Evolutionary conservation across 345 rosid genomes (phyloP).

Genomic region (Pugionium dolabratum): DNA sequence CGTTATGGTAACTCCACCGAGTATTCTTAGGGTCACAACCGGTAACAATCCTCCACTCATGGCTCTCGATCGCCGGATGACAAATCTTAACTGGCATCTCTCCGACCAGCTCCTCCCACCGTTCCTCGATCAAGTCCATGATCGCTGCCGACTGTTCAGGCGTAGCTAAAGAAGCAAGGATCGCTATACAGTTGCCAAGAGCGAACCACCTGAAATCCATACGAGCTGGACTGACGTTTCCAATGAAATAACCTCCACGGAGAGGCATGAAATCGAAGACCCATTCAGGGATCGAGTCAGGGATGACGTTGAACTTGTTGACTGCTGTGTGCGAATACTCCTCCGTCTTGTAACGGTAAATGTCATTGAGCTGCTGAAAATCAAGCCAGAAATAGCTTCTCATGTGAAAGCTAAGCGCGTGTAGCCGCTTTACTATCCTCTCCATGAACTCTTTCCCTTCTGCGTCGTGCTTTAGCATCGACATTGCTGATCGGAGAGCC

Average conservation of each 20-base stretch:
- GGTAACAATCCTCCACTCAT: constrained; percentile 58
- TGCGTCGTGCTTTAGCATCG: constrained; percentile 52
- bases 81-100: constrained; percentile 75
- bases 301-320: constrained; percentile 68
- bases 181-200: constrained; percentile 63
- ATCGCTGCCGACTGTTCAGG: constrained; percentile 67
- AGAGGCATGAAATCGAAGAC: constrained; percentile 68
- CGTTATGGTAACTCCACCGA: constrained; percentile 70
- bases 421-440: constrained; percentile 54
- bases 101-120: constrained; percentile 72
- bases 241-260: constrained; percentile 66
- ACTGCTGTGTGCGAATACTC: constrained; percentile 67
- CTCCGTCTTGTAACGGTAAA: constrained; percentile 66
- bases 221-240: constrained; percentile 64
- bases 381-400: constrained; percentile 67
- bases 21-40: constrained; percentile 75
- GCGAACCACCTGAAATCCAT: constrained; percentile 80
- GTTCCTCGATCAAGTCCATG: constrained; percentile 67
- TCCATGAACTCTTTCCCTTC: constrained; percentile 65
- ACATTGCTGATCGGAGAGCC: constrained; percentile 61
- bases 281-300: constrained; percentile 67
- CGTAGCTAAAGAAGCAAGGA: constrained; percentile 58
- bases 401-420: constrained; percentile 69
- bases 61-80: constrained; percentile 66
- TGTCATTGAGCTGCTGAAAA: constrained; percentile 61